Evolutionary conservation across 768 basidiomycete species (phyloP).

Genomic region (Symmetrospora coprosmae): DNA sequence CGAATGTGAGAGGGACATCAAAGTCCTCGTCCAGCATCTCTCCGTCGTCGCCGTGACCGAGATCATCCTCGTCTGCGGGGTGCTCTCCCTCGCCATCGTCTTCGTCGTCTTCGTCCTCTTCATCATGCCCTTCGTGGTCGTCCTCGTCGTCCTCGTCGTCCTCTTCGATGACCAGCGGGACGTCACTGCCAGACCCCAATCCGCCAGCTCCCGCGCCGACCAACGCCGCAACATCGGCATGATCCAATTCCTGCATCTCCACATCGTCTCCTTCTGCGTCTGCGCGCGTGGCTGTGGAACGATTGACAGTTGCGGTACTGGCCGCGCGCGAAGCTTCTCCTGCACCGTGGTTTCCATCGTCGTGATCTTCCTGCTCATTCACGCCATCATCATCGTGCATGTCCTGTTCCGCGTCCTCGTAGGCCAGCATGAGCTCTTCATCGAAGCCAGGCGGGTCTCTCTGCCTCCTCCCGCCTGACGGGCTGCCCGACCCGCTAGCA

Average conservation of each 20-base stretch:
- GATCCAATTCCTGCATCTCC: too few relatives aligned
- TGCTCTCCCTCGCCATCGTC: slow-evolving; percentile 7
- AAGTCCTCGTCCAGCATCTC: slow-evolving; percentile 4
- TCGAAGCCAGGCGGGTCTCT: slow-evolving; percentile 1
- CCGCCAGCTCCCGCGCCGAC: too few relatives aligned
- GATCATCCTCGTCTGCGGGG: slow-evolving; percentile 4
- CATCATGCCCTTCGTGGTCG: slow-evolving; percentile 1
- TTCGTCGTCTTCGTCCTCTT: slow-evolving; percentile 3
- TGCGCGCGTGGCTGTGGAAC: too few relatives aligned
- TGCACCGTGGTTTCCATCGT: background rate
- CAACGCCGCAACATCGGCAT: too few relatives aligned
- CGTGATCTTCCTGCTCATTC: background rate
- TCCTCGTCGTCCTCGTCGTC: slow-evolving; percentile 15
- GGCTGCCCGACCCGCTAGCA: background rate
- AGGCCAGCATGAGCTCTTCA: background rate
- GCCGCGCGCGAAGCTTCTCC: too few relatives aligned
- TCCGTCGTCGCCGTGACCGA: background rate
- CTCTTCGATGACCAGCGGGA: background rate
- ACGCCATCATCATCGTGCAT: slow-evolving; percentile 13
- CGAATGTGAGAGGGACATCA: slow-evolving; percentile 9
- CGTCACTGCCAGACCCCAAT: too few relatives aligned
- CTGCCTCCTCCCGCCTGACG: background rate
- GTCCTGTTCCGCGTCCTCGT: slow-evolving; percentile 1
- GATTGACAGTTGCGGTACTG: too few relatives aligned
- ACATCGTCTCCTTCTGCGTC: too few relatives aligned